Percentiles rank a stretch among this genome's conserved stretches.
These are phyloP conservation scores for Poterioochromonas sp. DNA, from an alignment of 352 stramenopile genomes.

Conservation along the genomic window DNA sequence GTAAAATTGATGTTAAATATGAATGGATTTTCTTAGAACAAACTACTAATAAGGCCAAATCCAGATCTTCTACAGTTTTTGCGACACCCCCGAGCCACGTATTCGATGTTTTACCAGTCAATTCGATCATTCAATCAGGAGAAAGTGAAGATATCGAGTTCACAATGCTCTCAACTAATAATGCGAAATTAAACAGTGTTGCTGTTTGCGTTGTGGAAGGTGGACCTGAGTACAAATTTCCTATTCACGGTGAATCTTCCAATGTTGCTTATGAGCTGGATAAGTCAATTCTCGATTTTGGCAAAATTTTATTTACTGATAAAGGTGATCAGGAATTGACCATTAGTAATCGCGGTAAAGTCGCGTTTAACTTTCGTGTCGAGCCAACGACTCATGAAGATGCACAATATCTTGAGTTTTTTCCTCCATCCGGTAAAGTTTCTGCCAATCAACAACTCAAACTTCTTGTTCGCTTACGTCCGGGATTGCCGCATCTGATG, in stretches of 20 bases:
- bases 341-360: conserved; percentile 81
- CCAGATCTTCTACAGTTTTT: neutral
- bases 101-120: conserved; percentile 87
- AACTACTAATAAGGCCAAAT: conserved; percentile 47
- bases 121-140: conserved; percentile 63
- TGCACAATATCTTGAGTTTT: conserved; percentile 58
- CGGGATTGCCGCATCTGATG: conserved; percentile 71
- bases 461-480: conserved; percentile 68
- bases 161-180: conserved; percentile 80
- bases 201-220: conserved; percentile 82
- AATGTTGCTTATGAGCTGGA: conserved; percentile 80
- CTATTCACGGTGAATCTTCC: conserved; percentile 72
- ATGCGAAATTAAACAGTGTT: conserved; percentile 71
- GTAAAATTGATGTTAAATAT: conserved; percentile 72
- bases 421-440: conserved; percentile 67
- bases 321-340: conserved; percentile 76
- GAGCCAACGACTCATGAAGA: conserved; percentile 26
- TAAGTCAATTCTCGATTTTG: conserved; percentile 79
- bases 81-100: conserved; percentile 48
- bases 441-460: conserved; percentile 71
- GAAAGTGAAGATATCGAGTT: conserved; percentile 83
- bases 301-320: conserved; percentile 80
- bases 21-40: conserved; percentile 88
- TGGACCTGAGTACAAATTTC: conserved; percentile 80
- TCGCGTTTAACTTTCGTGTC: conserved; percentile 57